These are phyloP conservation scores for Aspergillus sparsus DNA, from an alignment of 495 filamentous ascomycete species.

Conservation along the genomic window DNA sequence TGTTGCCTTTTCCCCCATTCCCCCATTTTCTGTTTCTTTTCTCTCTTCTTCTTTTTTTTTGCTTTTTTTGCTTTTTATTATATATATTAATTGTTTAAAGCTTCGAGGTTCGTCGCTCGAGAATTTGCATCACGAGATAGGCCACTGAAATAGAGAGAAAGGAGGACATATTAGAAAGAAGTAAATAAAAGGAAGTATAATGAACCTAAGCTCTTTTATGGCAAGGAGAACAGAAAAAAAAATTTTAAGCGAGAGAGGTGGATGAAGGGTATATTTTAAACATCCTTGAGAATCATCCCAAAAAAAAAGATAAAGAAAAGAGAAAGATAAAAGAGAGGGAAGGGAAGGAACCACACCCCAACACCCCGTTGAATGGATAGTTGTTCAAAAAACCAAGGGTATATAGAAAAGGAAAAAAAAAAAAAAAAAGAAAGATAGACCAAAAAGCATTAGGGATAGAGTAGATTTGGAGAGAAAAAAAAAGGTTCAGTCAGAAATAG, in stretches of 20 bases:
- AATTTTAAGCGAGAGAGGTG: conserved; percentile 1
- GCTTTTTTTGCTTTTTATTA: background rate
- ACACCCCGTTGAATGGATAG: background rate
- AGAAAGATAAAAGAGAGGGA: background rate
- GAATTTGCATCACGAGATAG: conserved; percentile 35
- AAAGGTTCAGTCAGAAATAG: conserved; percentile 1
- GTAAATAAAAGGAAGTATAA: conserved; percentile 2
- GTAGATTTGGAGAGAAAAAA: conserved; percentile 10
- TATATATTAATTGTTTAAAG: conserved; percentile 19
- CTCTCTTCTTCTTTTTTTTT: background rate
- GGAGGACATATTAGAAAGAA: conserved; percentile 23
- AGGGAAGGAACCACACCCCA: background rate
- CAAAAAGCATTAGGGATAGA: background rate
- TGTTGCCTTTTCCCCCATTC: too few species aligned
- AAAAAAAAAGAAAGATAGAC: background rate
- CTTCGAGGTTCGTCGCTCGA: conserved; percentile 39
- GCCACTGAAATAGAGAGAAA: conserved; percentile 30
- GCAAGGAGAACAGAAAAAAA: background rate
- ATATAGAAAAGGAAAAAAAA: background rate
- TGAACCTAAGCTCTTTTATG: background rate
- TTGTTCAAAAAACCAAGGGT: background rate
- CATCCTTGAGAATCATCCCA: background rate
- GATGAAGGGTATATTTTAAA: background rate
- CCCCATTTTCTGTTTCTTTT: background rate
- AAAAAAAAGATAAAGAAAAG: conserved; percentile 1